Evolutionary conservation across 768 basidiomycete species (phyloP).

Genomic region (Pleurotus salmoneostramineus): DNA sequence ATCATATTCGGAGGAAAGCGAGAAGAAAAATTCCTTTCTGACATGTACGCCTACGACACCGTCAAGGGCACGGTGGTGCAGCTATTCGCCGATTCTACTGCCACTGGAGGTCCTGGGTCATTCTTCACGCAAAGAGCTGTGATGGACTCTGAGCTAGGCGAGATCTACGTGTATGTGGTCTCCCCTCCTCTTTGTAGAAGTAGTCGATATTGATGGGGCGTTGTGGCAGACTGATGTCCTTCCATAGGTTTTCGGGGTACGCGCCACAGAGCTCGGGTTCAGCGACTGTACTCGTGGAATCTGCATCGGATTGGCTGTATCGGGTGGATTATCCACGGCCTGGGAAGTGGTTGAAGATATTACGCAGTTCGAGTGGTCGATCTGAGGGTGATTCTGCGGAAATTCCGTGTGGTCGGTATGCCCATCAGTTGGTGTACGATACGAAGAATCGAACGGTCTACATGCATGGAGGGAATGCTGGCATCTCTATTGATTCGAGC

Average conservation of each 20-base stretch:
- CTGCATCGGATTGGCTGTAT: conserved; percentile 66
- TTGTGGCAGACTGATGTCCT: not conserved
- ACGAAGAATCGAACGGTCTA: conserved; percentile 49
- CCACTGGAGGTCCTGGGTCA: conserved; percentile 62
- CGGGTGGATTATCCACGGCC: conserved; percentile 50
- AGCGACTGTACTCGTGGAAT: conserved; percentile 37
- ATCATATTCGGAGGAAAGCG: conserved; percentile 76
- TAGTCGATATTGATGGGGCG: not conserved
- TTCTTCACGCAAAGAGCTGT: conserved; percentile 75
- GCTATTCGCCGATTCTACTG: conserved; percentile 58
- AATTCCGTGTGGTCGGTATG: conserved; percentile 63
- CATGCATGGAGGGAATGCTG: conserved; percentile 78
- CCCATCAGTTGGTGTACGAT: conserved; percentile 78
- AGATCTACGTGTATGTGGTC: conserved; percentile 67
- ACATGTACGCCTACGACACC: conserved; percentile 76
- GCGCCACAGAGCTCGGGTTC: conserved; percentile 35
- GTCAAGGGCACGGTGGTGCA: conserved; percentile 53
- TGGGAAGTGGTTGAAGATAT: conserved; percentile 62
- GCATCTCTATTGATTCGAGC: conserved; percentile 17
- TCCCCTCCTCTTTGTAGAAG: not conserved
- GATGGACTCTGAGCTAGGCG: conserved; percentile 55
- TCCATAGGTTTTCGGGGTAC: conserved; percentile 57
- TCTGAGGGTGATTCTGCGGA: conserved; percentile 15
- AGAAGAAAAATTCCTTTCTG: conserved; percentile 62
- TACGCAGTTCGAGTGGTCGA: conserved; percentile 26